phyloP scores from a whole-genome alignment of 2,329 filamentous ascomycete species.

The Pezicula carpinea region DNA sequence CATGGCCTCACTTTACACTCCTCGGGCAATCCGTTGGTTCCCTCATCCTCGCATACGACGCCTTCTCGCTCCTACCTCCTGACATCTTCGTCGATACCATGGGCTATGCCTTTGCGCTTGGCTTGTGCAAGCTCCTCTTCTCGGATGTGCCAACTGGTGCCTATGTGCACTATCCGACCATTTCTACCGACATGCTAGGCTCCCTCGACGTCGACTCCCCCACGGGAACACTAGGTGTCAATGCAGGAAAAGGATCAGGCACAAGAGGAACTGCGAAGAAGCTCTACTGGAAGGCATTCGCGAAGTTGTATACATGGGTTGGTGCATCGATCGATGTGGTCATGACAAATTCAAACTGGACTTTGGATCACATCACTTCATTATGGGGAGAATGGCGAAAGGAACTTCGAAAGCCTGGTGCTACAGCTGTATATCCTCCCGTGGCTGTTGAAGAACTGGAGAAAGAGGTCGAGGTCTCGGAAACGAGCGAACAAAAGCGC shows the following conservation, averaged over 20 bases:
- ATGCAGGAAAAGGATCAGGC: constrained; percentile 77
- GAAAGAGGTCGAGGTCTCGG: constrained; percentile 65
- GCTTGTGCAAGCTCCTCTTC: constrained; percentile 78
- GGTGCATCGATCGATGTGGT: constrained; percentile 85
- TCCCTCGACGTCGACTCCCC: constrained; percentile 63
- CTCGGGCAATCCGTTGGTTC: constrained; percentile 92
- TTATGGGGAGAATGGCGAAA: constrained; percentile 66
- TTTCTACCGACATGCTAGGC: constrained; percentile 94
- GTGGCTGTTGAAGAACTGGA: constrained; percentile 85
- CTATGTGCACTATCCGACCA: constrained; percentile 97
- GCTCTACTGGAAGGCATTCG: constrained; percentile 83
- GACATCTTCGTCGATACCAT: constrained; percentile 97
- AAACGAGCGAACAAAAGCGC: constrained; percentile 62
- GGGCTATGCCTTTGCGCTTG: constrained; percentile 91
- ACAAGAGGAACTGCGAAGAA: constrained; percentile 67
- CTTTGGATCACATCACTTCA: constrained; percentile 72
- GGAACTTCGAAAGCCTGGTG: constrained; percentile 38
- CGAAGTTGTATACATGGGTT: constrained; percentile 73
- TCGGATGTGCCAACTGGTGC: constrained; percentile 76
- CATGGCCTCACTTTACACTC: constrained; percentile 89
- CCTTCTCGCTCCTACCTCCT: constrained; percentile 84
- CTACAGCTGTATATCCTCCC: constrained; percentile 82
- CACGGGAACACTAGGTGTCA: constrained; percentile 65
- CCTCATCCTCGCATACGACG: constrained; percentile 82
- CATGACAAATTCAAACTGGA: constrained; percentile 98